Base-by-base conservation (phyloP, 345 rosid genomes). In the Cochlearia excelsa region DNA sequence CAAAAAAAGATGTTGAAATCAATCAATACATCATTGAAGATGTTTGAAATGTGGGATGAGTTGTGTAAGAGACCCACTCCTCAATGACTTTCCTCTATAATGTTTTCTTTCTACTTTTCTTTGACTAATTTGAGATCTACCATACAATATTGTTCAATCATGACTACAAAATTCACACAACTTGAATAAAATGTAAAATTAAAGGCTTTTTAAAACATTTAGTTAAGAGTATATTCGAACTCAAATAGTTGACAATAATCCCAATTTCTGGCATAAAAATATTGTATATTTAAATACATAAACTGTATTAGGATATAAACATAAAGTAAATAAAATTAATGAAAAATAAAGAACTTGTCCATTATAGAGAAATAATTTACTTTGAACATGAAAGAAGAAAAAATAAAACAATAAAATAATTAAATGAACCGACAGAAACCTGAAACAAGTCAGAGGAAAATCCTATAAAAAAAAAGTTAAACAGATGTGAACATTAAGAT, bases 401-500 rank as follows among this genome's bases (percentile, higher is more conserved):
- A 53, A 46, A 9, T 3, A 39, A 52, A 10, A n/a, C 3, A 55
- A 38, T 37, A 33, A 30, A 28, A 64, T 2, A 63, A 0, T 4
- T 33, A 61, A 63, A 54, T 57, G 6, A 69, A 54, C 51, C 62
- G 68, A 69, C 67, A 61, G 57, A 55, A 61, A 47, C 73, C 68
- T 69, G 63, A 54, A 68, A 55, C 63, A 54, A 54, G 63, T 54
- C 73, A 55, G 58, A 52, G 52, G 60, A 50, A 59, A 68, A 68
- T 68, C 67, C 16, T 39, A 61, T 54, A 26, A 61, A 46, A 26
- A 61, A 46, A 59, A 59, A 61, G 57, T n/a, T 61, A 31, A 54
- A 63, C 43, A 70, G 59, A 63, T 70, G 64, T 70, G 69, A 70
- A 70, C 59, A 63, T 63, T 56, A 63, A 56, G 42, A 70, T 63